Evolutionary conservation across 768 basidiomycete genomes (phyloP).

Genomic region (Coprinellus aureogranulatus): DNA sequence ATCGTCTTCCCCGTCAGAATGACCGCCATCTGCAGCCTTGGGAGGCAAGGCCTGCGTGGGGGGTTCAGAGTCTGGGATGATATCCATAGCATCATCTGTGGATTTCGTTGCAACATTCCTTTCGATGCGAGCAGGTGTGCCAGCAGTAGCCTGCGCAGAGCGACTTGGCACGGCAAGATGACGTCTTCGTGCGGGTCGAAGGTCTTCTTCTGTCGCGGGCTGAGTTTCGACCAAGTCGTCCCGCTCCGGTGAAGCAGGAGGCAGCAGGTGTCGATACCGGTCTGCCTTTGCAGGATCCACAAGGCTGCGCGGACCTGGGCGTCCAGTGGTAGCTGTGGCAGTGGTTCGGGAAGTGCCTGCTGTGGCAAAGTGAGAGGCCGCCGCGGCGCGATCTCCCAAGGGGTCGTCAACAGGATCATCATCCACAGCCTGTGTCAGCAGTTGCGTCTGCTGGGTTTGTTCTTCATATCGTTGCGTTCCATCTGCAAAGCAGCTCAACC

Average conservation of each 20-base stretch:
- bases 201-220: slow-evolving; percentile 14
- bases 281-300: too few species aligned
- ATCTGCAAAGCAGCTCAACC: background rate
- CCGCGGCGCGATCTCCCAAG: too few species aligned
- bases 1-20: background rate
- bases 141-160: background rate
- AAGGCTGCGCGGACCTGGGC: too few species aligned
- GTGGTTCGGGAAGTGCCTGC: background rate
- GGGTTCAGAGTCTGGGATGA: slow-evolving; percentile 68
- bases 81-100: slow-evolving; percentile 35
- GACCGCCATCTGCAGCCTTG: background rate
- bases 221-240: slow-evolving; percentile 21
- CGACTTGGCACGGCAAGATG: slow-evolving; percentile 6
- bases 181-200: background rate
- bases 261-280: too few species aligned
- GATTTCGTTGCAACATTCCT: background rate
- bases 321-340: too few species aligned
- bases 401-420: background rate
- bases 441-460: background rate
- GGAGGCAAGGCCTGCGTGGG: slow-evolving; percentile 19
- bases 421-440: background rate
- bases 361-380: too few species aligned
- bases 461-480: background rate
- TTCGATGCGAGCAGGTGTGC: slow-evolving; percentile 1
- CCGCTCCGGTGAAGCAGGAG: background rate